phyloP scores from a whole-genome alignment of 345 rosid genomes.

The Clarkia xantiana region DNA sequence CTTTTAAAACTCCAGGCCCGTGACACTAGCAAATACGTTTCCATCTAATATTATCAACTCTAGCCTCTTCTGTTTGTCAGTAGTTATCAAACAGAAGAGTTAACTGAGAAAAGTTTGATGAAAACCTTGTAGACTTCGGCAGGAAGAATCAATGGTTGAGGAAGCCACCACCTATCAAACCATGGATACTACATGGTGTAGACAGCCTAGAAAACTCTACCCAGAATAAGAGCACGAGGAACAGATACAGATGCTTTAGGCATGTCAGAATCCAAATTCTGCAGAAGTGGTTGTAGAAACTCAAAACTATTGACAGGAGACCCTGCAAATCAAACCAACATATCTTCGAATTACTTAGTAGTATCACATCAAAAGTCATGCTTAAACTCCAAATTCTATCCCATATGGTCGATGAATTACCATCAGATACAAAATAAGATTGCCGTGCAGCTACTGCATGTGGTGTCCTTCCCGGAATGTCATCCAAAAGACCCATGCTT shows the following conservation, averaged over 20 bases:
- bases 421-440: constrained; percentile 88
- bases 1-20: too few relatives aligned
- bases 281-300: constrained; percentile 54
- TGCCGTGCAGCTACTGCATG: constrained; percentile 78
- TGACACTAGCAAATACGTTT: too few relatives aligned
- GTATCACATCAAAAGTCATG: too few relatives aligned
- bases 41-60: too few relatives aligned
- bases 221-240: constrained; percentile 40
- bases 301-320: constrained; percentile 76
- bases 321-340: constrained; percentile 24
- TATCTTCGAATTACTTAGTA: too few relatives aligned
- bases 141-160: constrained; percentile 72
- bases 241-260: constrained; percentile 47
- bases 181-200: constrained; percentile 70
- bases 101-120: not conserved
- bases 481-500: constrained; percentile 85
- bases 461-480: constrained; percentile 60
- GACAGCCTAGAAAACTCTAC: constrained; percentile 36
- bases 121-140: constrained; percentile 84
- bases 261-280: constrained; percentile 55
- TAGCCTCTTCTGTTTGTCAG: too few relatives aligned
- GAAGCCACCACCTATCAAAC: constrained; percentile 76
- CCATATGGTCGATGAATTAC: constrained; percentile 19
- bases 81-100: too few relatives aligned
- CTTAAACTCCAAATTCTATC: not conserved